Conservation (phyloP, 148 eudicot genomes). For the Diospyros lotus region DNA sequence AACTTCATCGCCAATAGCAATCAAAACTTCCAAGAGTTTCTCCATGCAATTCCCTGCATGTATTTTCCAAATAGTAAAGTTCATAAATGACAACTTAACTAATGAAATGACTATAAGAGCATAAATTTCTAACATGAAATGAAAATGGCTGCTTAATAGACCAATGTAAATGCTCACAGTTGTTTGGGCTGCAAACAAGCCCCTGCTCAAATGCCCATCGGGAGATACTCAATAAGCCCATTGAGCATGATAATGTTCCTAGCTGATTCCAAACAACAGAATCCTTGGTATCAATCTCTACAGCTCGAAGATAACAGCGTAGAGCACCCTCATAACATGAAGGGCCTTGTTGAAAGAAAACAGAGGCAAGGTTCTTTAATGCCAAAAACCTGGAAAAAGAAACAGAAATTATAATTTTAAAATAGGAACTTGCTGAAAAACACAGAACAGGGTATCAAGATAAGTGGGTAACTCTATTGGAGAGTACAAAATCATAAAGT, state of each 20-base stretch:
- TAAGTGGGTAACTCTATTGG: background rate
- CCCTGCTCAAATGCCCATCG: conserved; percentile 99
- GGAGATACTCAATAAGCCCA: conserved; percentile 83
- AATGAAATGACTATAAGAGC: background rate
- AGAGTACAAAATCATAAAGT: background rate
- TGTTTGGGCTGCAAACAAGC: conserved; percentile 91
- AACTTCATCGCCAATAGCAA: conserved; percentile 95
- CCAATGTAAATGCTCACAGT: conserved; percentile 53
- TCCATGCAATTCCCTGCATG: conserved; percentile 98
- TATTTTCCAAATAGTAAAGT: conserved; percentile 1
- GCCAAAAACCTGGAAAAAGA: conserved; percentile 69
- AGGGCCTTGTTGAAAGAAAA: conserved; percentile 85
- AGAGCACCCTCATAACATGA: conserved; percentile 66
- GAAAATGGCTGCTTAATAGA: background rate
- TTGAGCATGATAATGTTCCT: conserved; percentile 89
- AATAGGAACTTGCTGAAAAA: background rate
- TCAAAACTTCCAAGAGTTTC: conserved; percentile 91
- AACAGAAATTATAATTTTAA: too few relatives aligned
- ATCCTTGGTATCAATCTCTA: conserved; percentile 91
- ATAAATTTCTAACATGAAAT: background rate
- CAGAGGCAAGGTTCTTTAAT: conserved; percentile 93
- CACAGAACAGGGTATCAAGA: background rate
- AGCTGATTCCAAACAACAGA: conserved; percentile 96
- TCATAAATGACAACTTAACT: too few relatives aligned
- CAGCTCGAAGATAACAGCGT: conserved; percentile 93